These are phyloP conservation scores for Amoeboaphelidium occidentale DNA, from an alignment of 371 early-diverging fungal genomes.

Conservation along the genomic window DNA sequence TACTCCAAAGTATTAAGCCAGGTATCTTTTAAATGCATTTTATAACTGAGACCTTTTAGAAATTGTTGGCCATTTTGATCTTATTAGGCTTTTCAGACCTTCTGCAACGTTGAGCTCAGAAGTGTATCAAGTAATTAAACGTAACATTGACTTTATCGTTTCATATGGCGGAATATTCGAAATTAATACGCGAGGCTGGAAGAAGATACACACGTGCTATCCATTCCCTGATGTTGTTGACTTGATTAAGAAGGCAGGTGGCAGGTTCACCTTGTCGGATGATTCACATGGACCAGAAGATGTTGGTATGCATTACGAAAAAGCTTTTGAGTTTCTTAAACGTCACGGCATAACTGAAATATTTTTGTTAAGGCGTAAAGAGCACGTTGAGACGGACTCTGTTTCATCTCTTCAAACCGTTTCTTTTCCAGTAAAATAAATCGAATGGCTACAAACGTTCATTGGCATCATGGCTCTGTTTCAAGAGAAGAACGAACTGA, in stretches of 20 bases:
- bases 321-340: too few species aligned
- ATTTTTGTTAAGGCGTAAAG: too few species aligned
- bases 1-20: slow-evolving; percentile 40
- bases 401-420: too few species aligned
- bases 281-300: slow-evolving; percentile 74
- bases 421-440: too few species aligned
- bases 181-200: slow-evolving; percentile 74
- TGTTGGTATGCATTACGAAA: slow-evolving; percentile 55
- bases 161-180: slow-evolving; percentile 68
- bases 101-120: slow-evolving; percentile 9
- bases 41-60: too few species aligned
- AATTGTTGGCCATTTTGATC: slow-evolving; percentile 81
- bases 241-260: slow-evolving; percentile 33
- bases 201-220: slow-evolving; percentile 21
- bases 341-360: too few species aligned
- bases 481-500: slow-evolving; percentile 41
- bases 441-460: slow-evolving; percentile 71
- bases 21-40: too few species aligned
- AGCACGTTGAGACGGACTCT: too few species aligned
- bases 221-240: slow-evolving; percentile 5
- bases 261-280: slow-evolving; percentile 61
- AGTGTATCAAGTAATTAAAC: slow-evolving; percentile 33
- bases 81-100: slow-evolving; percentile 54
- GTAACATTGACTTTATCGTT: slow-evolving; percentile 58
- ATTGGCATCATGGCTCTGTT: slow-evolving; percentile 62